Percentiles rank a stretch among this genome's conserved stretches.
Conservation (phyloP, 768 basidiomycete species). For the Hirschioporus abietinus region DNA sequence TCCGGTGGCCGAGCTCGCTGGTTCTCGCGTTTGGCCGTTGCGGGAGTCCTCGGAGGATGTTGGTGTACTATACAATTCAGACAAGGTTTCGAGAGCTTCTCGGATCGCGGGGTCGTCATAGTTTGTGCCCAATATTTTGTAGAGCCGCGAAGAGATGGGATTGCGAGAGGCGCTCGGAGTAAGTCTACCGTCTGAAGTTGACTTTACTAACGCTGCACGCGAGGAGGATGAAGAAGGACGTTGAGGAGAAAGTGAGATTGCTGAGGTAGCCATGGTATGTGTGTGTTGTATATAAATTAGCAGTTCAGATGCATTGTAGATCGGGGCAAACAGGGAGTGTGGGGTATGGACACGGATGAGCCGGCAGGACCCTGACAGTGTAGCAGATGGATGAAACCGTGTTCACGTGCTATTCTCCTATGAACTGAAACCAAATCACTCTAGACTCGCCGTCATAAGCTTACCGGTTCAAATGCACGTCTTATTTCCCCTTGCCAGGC, state of each 20-base stretch:
- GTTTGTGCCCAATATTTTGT: conserved; percentile 81
- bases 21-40: background rate
- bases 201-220: background rate
- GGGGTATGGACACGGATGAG: background rate
- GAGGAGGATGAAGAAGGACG: background rate
- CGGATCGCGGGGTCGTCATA: conserved; percentile 73
- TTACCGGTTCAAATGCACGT: background rate
- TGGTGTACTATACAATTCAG: conserved; percentile 58
- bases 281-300: background rate
- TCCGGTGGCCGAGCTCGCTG: too few species aligned
- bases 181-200: background rate
- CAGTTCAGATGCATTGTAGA: background rate
- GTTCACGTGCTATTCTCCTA: background rate
- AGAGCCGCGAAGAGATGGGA: conserved; percentile 81
- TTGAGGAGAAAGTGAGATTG: background rate
- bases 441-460: background rate
- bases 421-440: background rate
- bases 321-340: background rate
- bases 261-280: background rate
- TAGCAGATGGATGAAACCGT: background rate
- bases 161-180: conserved; percentile 34
- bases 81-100: conserved; percentile 80
- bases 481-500: background rate
- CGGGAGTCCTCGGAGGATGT: conserved; percentile 16
- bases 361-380: background rate